Conservation (phyloP, 1,284 basidiomycete genomes). For the Cutaneotrichosporon sp. region DNA sequence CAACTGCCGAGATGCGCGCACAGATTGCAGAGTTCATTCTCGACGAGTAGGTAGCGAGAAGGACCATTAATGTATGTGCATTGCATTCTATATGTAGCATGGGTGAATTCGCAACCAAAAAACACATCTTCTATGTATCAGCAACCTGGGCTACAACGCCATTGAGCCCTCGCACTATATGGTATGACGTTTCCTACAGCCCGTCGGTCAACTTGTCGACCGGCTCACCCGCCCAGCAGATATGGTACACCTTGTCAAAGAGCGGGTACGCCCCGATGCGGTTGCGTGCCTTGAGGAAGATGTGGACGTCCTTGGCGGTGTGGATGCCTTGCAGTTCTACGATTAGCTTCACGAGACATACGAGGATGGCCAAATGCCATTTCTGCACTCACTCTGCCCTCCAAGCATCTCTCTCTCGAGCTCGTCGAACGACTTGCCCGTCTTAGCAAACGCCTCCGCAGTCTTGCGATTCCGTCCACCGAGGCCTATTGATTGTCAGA, state of each 20-base stretch:
- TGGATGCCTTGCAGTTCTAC: conserved; percentile 52
- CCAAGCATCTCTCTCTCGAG: conserved; percentile 55
- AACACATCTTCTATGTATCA: neutral
- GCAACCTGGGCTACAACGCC: neutral
- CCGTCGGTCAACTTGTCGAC: conserved; percentile 16
- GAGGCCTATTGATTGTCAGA: conserved; percentile 24
- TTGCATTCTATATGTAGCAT: neutral
- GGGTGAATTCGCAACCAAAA: neutral
- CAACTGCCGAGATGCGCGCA: conserved; percentile 29
- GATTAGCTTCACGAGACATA: no score
- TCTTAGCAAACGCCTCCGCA: conserved; percentile 53
- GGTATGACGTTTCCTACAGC: no score
- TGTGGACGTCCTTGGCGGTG: conserved; percentile 52
- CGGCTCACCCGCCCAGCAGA: conserved; percentile 42
- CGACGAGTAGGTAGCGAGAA: neutral
- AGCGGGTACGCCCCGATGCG: conserved; percentile 54
- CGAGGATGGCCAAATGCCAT: conserved; percentile 16
- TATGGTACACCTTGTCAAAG: conserved; percentile 52
- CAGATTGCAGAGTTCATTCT: conserved; percentile 35
- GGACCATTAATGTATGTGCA: neutral
- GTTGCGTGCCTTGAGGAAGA: conserved; percentile 51
- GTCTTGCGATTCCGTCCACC: conserved; percentile 55
- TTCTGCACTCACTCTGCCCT: conserved; percentile 51
- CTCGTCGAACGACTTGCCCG: conserved; percentile 51
- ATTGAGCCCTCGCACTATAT: neutral